Evolutionary conservation across 495 filamentous ascomycete genomes (phyloP).

Genomic region (Beverwykella pulmonaria): DNA sequence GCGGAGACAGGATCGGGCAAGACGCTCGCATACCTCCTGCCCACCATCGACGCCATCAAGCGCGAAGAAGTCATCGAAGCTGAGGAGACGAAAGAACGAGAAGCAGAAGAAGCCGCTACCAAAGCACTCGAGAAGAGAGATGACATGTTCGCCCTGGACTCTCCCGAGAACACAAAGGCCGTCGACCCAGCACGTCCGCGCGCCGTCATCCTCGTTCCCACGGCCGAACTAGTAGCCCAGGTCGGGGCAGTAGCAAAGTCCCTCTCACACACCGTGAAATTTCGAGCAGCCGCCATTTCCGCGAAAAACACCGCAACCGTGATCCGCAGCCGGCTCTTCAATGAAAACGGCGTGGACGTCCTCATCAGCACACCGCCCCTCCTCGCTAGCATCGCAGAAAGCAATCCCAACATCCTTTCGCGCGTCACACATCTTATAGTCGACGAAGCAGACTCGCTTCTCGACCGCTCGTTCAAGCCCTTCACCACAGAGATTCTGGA

Average conservation of each 20-base stretch:
- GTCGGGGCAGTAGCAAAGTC: slow-evolving; percentile 76
- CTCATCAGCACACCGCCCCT: slow-evolving; percentile 87
- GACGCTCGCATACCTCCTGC: slow-evolving; percentile 87
- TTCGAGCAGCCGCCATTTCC: slow-evolving; percentile 77
- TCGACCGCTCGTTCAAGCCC: slow-evolving; percentile 87
- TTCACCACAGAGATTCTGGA: slow-evolving; percentile 81
- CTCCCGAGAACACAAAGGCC: slow-evolving; percentile 61
- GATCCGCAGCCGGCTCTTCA: slow-evolving; percentile 86
- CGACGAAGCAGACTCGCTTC: slow-evolving; percentile 93
- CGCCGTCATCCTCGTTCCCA: slow-evolving; percentile 87
- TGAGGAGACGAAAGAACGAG: slow-evolving; percentile 48
- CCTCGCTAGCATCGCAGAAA: slow-evolving; percentile 78
- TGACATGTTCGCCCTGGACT: slow-evolving; percentile 56
- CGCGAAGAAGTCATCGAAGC: slow-evolving; percentile 66
- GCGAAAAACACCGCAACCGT: slow-evolving; percentile 70
- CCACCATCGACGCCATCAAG: slow-evolving; percentile 81
- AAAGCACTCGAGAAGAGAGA: slow-evolving; percentile 53
- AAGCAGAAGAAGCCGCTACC: slow-evolving; percentile 54
- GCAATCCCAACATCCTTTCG: slow-evolving; percentile 84
- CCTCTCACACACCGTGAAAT: slow-evolving; percentile 80
- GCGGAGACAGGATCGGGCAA: slow-evolving; percentile 98
- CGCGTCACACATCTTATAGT: slow-evolving; percentile 84
- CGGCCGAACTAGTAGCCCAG: slow-evolving; percentile 89
- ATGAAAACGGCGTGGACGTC: slow-evolving; percentile 78
- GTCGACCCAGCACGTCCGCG: slow-evolving; percentile 77